Evolutionary conservation across 2,329 filamentous ascomycete species (phyloP).

Genomic region (Venturia carpophila): DNA sequence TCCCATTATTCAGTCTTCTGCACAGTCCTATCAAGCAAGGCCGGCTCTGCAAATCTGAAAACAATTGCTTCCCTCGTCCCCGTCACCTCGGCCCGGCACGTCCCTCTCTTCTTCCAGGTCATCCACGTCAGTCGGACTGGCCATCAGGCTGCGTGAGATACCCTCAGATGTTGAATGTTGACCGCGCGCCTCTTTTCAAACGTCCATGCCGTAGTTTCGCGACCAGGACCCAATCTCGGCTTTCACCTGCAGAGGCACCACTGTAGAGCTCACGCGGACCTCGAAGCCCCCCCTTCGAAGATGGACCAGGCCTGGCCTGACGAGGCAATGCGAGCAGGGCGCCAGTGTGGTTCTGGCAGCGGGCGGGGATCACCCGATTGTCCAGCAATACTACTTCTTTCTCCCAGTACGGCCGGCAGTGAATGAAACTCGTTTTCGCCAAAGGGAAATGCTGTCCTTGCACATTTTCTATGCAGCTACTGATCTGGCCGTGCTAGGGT

Average conservation of each 20-base stretch:
- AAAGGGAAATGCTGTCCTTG: neutral
- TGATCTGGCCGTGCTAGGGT: neutral
- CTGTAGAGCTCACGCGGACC: neutral
- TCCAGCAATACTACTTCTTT: neutral
- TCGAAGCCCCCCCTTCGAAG: neutral
- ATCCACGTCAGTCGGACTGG: neutral
- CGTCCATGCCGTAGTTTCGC: neutral
- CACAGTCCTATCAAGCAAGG: neutral
- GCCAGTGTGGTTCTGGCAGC: neutral
- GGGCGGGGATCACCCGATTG: neutral
- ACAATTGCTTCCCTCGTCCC: neutral
- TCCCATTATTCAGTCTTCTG: neutral
- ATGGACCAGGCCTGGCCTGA: neutral
- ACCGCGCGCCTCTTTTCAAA: neutral
- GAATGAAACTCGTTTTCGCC: neutral
- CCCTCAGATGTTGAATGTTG: neutral
- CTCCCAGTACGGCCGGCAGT: neutral
- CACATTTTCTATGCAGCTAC: neutral
- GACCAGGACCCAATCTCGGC: neutral
- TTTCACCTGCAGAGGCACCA: neutral
- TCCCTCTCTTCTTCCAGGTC: neutral
- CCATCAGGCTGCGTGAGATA: neutral
- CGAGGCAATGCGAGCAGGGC: neutral
- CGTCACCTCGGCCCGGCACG: slow-evolving; percentile 1
- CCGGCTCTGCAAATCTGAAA: neutral